phyloP scores from a whole-genome alignment of 768 basidiomycete genomes.

The Termitomyces sp. region DNA sequence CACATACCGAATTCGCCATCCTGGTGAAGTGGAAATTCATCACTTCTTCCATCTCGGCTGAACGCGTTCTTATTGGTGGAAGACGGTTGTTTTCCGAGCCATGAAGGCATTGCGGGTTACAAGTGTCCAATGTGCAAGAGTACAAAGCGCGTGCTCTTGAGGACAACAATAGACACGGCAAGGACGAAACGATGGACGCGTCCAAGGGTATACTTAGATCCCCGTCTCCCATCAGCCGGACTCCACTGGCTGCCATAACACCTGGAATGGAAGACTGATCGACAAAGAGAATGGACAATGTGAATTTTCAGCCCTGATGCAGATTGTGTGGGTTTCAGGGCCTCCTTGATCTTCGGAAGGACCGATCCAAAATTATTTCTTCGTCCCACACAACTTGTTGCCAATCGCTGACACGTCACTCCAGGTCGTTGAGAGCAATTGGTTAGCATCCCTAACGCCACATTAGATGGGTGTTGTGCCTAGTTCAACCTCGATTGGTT shows the following conservation, averaged over 20 bases:
- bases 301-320: background rate
- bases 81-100: conserved; percentile 3
- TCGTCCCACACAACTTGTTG: background rate
- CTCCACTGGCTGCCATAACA: background rate
- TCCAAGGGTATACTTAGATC: background rate
- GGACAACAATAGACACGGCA: background rate
- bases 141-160: background rate
- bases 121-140: background rate
- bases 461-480: background rate
- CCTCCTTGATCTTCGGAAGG: background rate
- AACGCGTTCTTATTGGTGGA: background rate
- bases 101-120: conserved; percentile 1
- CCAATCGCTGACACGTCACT: background rate
- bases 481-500: no score
- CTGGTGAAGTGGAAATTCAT: background rate
- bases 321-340: background rate
- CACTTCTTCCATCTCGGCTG: background rate
- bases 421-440: background rate
- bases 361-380: background rate
- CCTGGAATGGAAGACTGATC: conserved; percentile 1
- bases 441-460: background rate
- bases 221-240: no score
- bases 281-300: background rate
- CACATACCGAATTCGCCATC: background rate
- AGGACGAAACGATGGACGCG: background rate